Evolutionary conservation across 1,284 basidiomycete genomes (phyloP).

Genomic region (Cryptococcus neoformans): DNA sequence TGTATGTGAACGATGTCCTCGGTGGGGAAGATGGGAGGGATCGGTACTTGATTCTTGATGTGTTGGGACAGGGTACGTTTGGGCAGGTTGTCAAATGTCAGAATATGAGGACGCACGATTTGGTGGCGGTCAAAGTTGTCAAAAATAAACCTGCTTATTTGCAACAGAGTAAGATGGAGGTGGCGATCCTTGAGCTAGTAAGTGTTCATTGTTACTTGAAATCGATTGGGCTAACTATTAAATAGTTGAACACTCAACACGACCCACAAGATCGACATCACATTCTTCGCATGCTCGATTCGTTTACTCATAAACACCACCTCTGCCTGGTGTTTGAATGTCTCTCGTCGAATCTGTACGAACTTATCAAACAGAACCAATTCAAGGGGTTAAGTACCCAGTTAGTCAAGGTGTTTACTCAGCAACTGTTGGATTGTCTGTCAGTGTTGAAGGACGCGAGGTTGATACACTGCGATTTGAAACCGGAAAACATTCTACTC

Average conservation of each 20-base stretch:
- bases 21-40: constrained; percentile 80
- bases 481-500: constrained; percentile 93
- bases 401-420: constrained; percentile 96
- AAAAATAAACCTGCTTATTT: constrained; percentile 99
- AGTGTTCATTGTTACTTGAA: constrained; percentile 38
- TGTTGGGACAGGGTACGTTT: constrained; percentile 97
- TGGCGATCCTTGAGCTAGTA: constrained; percentile 93
- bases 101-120: constrained; percentile 98
- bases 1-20: constrained; percentile 94
- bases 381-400: constrained; percentile 97
- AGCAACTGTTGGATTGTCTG: constrained; percentile 88
- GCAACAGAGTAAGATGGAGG: constrained; percentile 99
- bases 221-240: constrained; percentile 1
- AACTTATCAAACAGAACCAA: constrained; percentile 99
- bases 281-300: constrained; percentile 90
- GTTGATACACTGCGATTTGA: constrained; percentile 96
- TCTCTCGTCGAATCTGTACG: constrained; percentile 95
- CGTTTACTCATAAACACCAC: constrained; percentile 95
- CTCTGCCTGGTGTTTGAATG: constrained; percentile 97
- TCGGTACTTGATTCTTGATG: constrained; percentile 96
- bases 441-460: constrained; percentile 91
- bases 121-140: constrained; percentile 98
- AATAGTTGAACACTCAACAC: constrained; percentile 81
- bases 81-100: constrained; percentile 99
- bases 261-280: constrained; percentile 96